Evolutionary conservation across 495 filamentous ascomycete species (phyloP), one percentile per base, ranked within the genome.

Genomic region (Apiosordaria backusii): DNA sequence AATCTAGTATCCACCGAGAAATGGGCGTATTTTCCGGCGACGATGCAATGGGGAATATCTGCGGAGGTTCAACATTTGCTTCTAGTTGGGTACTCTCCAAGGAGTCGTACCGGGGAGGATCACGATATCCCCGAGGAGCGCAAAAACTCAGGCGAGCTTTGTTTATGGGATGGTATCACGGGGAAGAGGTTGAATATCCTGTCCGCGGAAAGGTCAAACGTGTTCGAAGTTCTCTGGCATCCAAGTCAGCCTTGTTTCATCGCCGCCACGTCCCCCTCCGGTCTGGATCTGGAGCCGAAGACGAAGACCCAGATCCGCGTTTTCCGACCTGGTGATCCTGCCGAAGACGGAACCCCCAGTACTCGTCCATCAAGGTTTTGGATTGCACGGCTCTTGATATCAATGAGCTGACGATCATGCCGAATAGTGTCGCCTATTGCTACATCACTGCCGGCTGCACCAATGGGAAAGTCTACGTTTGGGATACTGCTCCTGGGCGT

Each of bases 391-490:
- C 95, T 0, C 68, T 84, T 0, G 95, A 99, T 74, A 92, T 98
- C 71, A 97, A 97, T 69, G 91, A 93, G 69, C 81, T 97, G 4
- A 86, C 88, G 0, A 79, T 88, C 21, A 82, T 82, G 62, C 80
- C 80, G 5, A 83, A 80, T n/a, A 76, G 78, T 63, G 68, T 63
- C 50, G 65, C 73, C n/a, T 79, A 72, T 65, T 77, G 75, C 25
- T 89, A 93, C 67, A 72, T 97, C 27, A 90, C 92, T 1, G 91
- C 91, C 4, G 90, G 90, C 13, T 95, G 92, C 70, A 99, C 95
- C 0, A 86, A 94, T 72, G 90, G 92, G 2, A 86, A 81, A 5
- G 90, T 89, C 0, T 93, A 96, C 70, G 83, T 97, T 3, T 99
- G 91, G 90, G 95, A 99, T 72, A 80, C 82, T 10, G 86, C 92